These are phyloP conservation scores for Leccinum fibrillosum DNA, from an alignment of 768 basidiomycete species.

Conservation along the genomic window DNA sequence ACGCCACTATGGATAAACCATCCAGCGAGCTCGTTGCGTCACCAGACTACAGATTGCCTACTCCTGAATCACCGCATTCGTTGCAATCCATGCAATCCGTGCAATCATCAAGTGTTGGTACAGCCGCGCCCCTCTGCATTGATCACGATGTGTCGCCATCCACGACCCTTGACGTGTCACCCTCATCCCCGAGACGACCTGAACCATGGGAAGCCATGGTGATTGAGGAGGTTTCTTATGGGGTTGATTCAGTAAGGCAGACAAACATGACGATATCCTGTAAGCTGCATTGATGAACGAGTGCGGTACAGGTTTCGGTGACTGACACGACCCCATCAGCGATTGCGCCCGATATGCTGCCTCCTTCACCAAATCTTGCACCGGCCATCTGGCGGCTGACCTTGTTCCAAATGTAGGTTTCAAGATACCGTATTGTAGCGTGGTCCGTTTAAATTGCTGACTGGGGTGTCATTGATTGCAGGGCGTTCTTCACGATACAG, in stretches of 20 bases:
- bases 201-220: slow-evolving; percentile 7
- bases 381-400: slow-evolving; percentile 51
- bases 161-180: not conserved
- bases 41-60: slow-evolving; percentile 15
- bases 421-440: not conserved
- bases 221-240: not conserved
- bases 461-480: slow-evolving; percentile 13
- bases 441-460: not conserved
- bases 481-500: slow-evolving; percentile 45
- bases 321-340: slow-evolving; percentile 6
- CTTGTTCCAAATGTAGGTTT: slow-evolving; percentile 48
- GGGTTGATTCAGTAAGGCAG: not conserved
- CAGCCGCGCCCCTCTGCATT: not conserved
- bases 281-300: slow-evolving; percentile 2
- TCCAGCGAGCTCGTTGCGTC: slow-evolving; percentile 15
- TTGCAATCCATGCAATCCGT: not conserved
- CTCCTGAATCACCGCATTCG: slow-evolving; percentile 5
- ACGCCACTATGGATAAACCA: slow-evolving; percentile 4
- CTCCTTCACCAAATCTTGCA: slow-evolving; percentile 25
- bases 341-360: not conserved
- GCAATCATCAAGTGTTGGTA: not conserved
- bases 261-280: slow-evolving; percentile 5
- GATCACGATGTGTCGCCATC: not conserved
- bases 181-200: not conserved
- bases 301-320: not conserved